These are phyloP conservation scores for Planoprotostelium fungivorum DNA, from an alignment of 78 protist genomes.

Conservation along the genomic window DNA sequence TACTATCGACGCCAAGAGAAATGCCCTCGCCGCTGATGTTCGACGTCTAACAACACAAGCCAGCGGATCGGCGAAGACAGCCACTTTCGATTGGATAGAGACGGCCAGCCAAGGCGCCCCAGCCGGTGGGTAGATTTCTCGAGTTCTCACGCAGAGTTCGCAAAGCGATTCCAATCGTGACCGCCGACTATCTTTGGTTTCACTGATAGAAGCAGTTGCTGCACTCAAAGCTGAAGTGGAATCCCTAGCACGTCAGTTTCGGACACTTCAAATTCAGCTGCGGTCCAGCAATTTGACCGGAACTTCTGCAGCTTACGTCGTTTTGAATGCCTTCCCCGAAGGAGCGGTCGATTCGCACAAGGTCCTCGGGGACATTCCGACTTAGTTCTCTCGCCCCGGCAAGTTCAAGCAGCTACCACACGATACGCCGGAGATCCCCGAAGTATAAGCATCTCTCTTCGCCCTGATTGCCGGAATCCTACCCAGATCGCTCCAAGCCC, in stretches of 20 bases:
- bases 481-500: neutral
- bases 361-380: no score
- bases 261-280: neutral
- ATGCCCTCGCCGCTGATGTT: constrained; percentile 2
- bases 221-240: neutral
- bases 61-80: constrained; percentile 1
- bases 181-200: neutral
- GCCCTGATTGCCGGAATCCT: neutral
- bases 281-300: neutral
- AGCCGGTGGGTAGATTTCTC: neutral
- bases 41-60: neutral
- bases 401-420: neutral
- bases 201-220: neutral
- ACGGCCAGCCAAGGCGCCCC: neutral
- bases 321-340: no score
- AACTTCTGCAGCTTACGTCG: neutral
- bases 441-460: neutral
- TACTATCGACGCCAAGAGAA: no score
- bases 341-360: no score
- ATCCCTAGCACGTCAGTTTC: neutral
- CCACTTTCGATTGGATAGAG: neutral
- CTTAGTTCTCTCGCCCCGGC: neutral
- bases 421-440: constrained; percentile 3
- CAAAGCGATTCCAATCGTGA: neutral
- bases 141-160: neutral